phyloP scores from a whole-genome alignment of 176 grass and related monocot genomes.

The Eleusine coracana region DNA sequence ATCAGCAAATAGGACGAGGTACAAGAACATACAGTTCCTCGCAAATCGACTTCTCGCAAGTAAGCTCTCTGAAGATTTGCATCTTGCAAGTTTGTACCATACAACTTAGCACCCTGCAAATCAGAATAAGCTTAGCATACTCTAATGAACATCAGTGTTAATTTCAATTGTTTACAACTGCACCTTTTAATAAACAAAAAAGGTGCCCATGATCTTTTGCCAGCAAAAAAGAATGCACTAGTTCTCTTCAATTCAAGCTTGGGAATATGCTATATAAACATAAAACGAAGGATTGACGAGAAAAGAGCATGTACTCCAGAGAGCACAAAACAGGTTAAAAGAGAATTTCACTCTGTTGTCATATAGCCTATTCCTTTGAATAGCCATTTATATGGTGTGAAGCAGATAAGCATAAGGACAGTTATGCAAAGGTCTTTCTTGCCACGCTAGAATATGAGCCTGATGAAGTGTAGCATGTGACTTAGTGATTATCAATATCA shows the following conservation, averaged over 20 bases:
- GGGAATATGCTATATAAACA: neutral
- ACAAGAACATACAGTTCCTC: constrained; percentile 76
- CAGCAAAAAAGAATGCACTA: neutral
- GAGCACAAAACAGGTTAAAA: neutral
- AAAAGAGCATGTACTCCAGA: neutral
- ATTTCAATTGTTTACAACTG: neutral
- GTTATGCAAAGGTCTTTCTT: neutral
- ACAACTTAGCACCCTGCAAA: constrained; percentile 82
- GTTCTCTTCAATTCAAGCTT: constrained; percentile 11
- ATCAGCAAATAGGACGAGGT: constrained; percentile 19
- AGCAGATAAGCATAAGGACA: neutral
- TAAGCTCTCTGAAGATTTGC: constrained; percentile 98
- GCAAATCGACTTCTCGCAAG: constrained; percentile 90
- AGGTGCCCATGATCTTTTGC: neutral
- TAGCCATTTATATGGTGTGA: neutral
- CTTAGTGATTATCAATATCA: constrained; percentile 20
- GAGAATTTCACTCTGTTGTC: neutral
- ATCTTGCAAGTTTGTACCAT: constrained; percentile 76
- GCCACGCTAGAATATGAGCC: neutral
- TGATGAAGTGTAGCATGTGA: neutral
- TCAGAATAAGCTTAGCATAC: constrained; percentile 14
- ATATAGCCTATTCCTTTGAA: neutral
- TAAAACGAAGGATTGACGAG: neutral
- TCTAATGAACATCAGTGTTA: neutral
- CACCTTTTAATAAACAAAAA: neutral